Evolutionary conservation across 441 rosid genomes (phyloP), one percentile per base, ranked within the genome.

Genomic region (Kokia cookei): DNA sequence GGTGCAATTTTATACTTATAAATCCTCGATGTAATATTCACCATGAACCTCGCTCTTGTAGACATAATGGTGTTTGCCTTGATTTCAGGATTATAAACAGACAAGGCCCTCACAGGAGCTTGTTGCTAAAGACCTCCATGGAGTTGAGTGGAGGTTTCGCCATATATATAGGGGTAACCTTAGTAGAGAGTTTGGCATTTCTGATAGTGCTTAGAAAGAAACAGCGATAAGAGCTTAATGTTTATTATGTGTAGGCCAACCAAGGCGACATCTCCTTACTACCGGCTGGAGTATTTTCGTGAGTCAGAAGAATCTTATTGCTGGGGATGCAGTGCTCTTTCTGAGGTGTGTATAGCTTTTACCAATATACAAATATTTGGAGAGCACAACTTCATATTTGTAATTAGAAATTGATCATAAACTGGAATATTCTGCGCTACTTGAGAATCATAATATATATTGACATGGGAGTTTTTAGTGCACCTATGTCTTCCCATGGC

Each of bases 241-340:
- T 60, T 59, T 60, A 27, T 60, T 59, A 9, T n/a, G 8, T 62
- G 35, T 27, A 60, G 75, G 68, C 48, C 75, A 72, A 60, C 67
- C 59, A 22, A 86, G 97, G 77, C 87, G 98, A 84, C 98, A 96
- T 82, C 85, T 96, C 91, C 95, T 96, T 8, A 96, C 99, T 15
- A 96, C 98, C 1, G 99, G 99, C 47, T 96, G 99, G 99, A 96
- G 97, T 79, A 91, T 96, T 27, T 96, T 96, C 76, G 98, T 93
- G 26, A 93, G 92, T 80, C 90, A 86, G 88, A 96, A 96, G 91
- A 93, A 93, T 78, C 97, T 96, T 68, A 93, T 96, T 62, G 91
- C 97, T 53, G 99, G 99, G 76, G 99, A 96, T 86, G 99, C 99
- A 27, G 99, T 93, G 67, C 97, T 96, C 54, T 96, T 96, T 79